Conservation (phyloP, 768 basidiomycete species). For the Artomyces pyxidatus region DNA sequence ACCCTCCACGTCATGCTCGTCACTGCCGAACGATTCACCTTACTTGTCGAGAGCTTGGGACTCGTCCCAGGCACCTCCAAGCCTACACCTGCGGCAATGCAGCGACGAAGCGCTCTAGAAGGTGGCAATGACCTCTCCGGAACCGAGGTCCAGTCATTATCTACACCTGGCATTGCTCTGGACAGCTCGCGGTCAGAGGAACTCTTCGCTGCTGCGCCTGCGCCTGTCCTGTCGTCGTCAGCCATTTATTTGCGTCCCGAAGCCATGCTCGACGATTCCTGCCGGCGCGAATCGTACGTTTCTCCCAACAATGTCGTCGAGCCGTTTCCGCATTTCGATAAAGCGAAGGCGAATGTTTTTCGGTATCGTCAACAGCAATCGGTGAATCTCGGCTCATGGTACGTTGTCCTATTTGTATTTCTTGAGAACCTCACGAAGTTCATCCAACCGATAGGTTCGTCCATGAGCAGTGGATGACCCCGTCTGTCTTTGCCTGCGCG, state of each 20-base stretch:
- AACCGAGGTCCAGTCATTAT: too few species aligned
- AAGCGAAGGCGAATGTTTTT: slow-evolving; percentile 39
- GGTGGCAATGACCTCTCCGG: too few species aligned
- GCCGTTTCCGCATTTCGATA: slow-evolving; percentile 41
- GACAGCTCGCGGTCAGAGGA: too few species aligned
- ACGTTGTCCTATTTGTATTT: not conserved
- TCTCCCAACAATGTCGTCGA: slow-evolving; percentile 21
- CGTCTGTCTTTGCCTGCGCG: slow-evolving; percentile 55
- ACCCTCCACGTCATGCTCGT: not conserved
- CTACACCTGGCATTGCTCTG: too few species aligned
- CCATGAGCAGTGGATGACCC: slow-evolving; percentile 69
- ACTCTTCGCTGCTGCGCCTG: too few species aligned
- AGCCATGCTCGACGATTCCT: slow-evolving; percentile 9
- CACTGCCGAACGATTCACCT: not conserved
- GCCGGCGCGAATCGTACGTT: slow-evolving; percentile 18
- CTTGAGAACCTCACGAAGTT: not conserved
- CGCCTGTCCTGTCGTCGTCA: too few species aligned
- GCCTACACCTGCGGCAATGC: not conserved
- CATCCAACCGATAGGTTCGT: slow-evolving; percentile 43
- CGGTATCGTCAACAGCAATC: slow-evolving; percentile 57
- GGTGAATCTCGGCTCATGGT: slow-evolving; percentile 64
- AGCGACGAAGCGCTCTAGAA: too few species aligned
- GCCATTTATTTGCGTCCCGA: too few species aligned
- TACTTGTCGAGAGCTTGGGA: not conserved
- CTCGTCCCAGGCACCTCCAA: not conserved